Base-by-base conservation (phyloP, 2,329 filamentous ascomycete genomes). In the Colletotrichum cereale region DNA sequence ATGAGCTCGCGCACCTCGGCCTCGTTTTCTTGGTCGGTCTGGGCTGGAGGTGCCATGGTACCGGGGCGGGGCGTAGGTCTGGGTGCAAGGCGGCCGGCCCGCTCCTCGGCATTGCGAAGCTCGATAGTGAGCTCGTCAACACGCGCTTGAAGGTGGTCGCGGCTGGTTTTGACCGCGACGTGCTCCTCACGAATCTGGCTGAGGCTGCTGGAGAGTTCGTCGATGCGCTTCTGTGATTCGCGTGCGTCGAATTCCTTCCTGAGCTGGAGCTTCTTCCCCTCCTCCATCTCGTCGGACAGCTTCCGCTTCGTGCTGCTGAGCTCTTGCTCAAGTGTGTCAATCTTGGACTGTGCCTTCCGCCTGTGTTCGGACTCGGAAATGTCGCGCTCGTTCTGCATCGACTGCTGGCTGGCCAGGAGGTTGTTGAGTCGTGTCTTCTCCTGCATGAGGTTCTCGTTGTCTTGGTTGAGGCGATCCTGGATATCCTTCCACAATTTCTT, bases 401-500 rank as follows among this genome's bases (percentile, higher is more conserved):
- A 95, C 78, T 98, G 96, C 61, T 98, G 89, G 65, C 93, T 95
- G 5, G 92, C 89, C 56, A 98, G 89, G 40, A 97, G 86, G 67
- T 90, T 91, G 81, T 96, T 97, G 5, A 98, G 88, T 38, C 95
- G 89, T 56, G 91, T 90, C 74, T 95, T 93, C 80, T 99, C 96
- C 72, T 97, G 93, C 52, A 93, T 88, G 16, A 98, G 85, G 26
- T 85, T 90, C 78, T 97, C 94, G 74, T 96, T 97, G 78, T 98
- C 95, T 76, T 96, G 94, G 73, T 90, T 92, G 53, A 98, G 86
- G 63, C 97, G 91, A 74, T 93, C 92, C 79, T 98, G 95, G 42
- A 98, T 97, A 67, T 92, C 94, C 84, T 96, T 97, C 93, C 93
- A 97, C 12, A 99, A 86, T 47, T 94, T 93, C 83, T 97, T 97